These are phyloP conservation scores for Trichodelitschia bisporula DNA, from an alignment of 495 filamentous ascomycete species.

Conservation along the genomic window DNA sequence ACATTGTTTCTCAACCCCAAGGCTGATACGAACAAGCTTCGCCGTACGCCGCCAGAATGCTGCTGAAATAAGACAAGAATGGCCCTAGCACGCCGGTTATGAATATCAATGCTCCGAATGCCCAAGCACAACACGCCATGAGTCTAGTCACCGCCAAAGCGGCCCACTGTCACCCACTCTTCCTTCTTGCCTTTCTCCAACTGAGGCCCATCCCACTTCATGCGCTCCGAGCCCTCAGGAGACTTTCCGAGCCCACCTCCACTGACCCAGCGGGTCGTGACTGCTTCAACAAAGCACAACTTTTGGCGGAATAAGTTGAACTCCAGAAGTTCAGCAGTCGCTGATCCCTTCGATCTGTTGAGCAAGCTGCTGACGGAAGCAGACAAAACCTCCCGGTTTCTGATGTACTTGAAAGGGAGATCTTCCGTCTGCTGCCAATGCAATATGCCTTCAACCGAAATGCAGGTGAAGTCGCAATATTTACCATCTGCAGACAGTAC, in stretches of 20 bases:
- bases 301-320: constrained; percentile 66
- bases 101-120: no score
- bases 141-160: constrained; percentile 50
- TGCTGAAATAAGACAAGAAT: no score
- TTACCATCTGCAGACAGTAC: constrained; percentile 49
- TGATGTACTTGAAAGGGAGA: constrained; percentile 39
- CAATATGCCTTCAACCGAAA: constrained; percentile 41
- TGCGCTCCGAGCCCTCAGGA: constrained; percentile 23
- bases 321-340: constrained; percentile 34
- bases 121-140: constrained; percentile 10
- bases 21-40: no score
- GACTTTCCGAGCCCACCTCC: constrained; percentile 40
- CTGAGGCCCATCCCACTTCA: constrained; percentile 43
- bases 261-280: constrained; percentile 47
- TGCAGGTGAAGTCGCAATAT: constrained; percentile 67
- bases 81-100: no score
- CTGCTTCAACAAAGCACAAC: constrained; percentile 43
- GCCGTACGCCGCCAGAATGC: no score
- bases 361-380: constrained; percentile 27
- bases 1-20: no score
- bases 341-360: constrained; percentile 11
- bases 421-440: constrained; percentile 34
- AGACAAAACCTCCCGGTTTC: constrained; percentile 31
- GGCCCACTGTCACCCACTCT: constrained; percentile 68
- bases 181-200: constrained; percentile 45